These are phyloP conservation scores for Penicillium nucicola DNA, from an alignment of 495 filamentous ascomycete genomes.

Conservation along the genomic window DNA sequence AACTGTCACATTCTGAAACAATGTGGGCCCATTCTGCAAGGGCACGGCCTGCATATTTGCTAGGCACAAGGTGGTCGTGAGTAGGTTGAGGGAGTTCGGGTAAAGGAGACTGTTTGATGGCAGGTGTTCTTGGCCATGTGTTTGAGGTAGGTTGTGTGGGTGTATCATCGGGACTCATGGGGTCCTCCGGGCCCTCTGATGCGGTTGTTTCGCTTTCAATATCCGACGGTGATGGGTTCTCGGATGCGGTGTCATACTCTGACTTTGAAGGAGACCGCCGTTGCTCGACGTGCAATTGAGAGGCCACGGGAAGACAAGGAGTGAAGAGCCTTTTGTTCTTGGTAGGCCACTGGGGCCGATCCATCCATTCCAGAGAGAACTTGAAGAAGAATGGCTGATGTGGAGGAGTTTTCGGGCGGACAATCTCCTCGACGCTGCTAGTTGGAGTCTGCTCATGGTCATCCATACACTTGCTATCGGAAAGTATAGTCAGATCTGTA, in stretches of 20 bases:
- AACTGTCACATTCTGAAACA: slow-evolving; percentile 85
- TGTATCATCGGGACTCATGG: slow-evolving; percentile 1
- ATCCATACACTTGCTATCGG: slow-evolving; percentile 30
- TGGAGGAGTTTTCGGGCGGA: slow-evolving; percentile 33
- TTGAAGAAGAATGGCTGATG: slow-evolving; percentile 69
- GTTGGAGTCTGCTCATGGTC: slow-evolving; percentile 22
- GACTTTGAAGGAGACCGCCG: slow-evolving; percentile 25
- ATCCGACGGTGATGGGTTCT: slow-evolving; percentile 16
- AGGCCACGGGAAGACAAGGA: slow-evolving; percentile 73
- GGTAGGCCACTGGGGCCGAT: slow-evolving; percentile 49
- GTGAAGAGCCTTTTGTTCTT: slow-evolving; percentile 62
- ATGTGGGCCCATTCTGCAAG: slow-evolving; percentile 89
- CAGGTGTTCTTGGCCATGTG: slow-evolving; percentile 8
- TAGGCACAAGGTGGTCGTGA: slow-evolving; percentile 35
- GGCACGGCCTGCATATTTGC: slow-evolving; percentile 80
- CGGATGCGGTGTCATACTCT: slow-evolving; percentile 28
- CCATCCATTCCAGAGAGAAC: slow-evolving; percentile 75
- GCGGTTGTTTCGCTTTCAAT: slow-evolving; percentile 10
- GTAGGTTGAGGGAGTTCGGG: slow-evolving; percentile 18
- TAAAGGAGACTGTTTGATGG: slow-evolving; percentile 21
- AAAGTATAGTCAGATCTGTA: slow-evolving; percentile 23
- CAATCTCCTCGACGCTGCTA: slow-evolving; percentile 23
- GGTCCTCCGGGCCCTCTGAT: background rate
- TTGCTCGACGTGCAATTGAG: slow-evolving; percentile 46
- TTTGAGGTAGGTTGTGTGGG: slow-evolving; percentile 4